Conservation (phyloP, 2,329 filamentous ascomycete species). For the Colletotrichum scovillei region DNA sequence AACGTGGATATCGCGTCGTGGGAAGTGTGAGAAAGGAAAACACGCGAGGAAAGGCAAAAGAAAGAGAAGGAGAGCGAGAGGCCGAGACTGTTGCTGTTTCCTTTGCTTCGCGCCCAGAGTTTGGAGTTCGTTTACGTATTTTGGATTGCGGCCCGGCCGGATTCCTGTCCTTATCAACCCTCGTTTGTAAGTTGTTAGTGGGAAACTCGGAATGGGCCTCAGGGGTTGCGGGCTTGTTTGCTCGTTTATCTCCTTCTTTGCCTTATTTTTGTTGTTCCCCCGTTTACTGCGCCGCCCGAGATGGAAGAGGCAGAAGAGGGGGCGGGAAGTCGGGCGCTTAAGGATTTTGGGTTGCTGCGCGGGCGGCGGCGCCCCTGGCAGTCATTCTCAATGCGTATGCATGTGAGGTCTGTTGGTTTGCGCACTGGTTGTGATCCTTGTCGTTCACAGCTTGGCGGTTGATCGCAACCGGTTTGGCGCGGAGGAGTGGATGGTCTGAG, state of each 20-base stretch:
- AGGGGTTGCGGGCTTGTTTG: not conserved
- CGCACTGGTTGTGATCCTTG: not conserved
- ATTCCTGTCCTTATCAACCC: not conserved
- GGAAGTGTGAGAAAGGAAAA: not conserved
- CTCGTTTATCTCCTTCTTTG: not conserved
- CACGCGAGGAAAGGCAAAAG: not conserved
- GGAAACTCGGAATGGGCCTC: no score
- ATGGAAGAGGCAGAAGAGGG: not conserved
- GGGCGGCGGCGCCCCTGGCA: not conserved
- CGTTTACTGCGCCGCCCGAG: not conserved
- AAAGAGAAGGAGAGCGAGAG: not conserved
- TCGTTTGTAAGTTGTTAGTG: not conserved
- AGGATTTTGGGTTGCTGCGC: not conserved
- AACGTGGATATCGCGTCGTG: not conserved
- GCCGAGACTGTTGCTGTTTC: not conserved
- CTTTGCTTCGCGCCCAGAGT: no score
- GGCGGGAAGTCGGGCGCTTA: slow-evolving; percentile 6
- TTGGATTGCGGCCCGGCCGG: slow-evolving; percentile 41
- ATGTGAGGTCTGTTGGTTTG: not conserved
- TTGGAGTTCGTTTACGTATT: slow-evolving; percentile 45
- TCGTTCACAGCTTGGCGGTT: not conserved
- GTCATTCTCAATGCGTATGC: not conserved
- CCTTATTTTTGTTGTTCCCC: not conserved
- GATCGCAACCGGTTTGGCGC: not conserved
- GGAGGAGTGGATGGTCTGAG: not conserved